Conservation (phyloP, 192 early-diverging fungal species). For the Neocallimastix lanati region DNA sequence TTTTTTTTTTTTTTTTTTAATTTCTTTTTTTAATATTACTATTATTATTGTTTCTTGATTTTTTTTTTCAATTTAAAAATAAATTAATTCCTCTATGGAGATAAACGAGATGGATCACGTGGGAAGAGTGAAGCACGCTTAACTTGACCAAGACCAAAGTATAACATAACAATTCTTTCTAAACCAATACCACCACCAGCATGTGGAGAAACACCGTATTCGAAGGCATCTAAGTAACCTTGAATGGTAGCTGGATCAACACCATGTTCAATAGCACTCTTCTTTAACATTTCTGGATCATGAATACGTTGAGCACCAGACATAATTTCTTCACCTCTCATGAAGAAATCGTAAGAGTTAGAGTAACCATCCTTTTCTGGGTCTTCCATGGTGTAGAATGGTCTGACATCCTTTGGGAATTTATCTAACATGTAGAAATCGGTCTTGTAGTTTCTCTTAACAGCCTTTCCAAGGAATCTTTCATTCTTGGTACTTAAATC, state of each 20-base stretch:
- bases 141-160: conserved; percentile 86
- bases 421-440: conserved; percentile 99
- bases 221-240: conserved; percentile 87
- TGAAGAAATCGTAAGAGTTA: conserved; percentile 99
- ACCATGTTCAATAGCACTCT: conserved; percentile 44
- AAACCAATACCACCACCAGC: conserved; percentile 93
- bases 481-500: conserved; percentile 85
- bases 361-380: conserved; percentile 68
- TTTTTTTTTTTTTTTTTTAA: too few relatives aligned
- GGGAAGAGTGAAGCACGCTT: conserved; percentile 84
- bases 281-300: conserved; percentile 65
- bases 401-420: conserved; percentile 87
- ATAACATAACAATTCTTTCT: conserved; percentile 95
- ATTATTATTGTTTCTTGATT: too few relatives aligned
- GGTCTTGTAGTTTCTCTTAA: conserved; percentile 83
- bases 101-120: conserved; percentile 52
- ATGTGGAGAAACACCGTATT: conserved; percentile 89
- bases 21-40: too few relatives aligned
- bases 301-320: conserved; percentile 98
- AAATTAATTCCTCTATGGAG: background rate
- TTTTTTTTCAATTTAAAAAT: background rate
- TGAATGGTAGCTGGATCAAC: conserved; percentile 69
- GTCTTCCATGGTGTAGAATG: conserved; percentile 99
- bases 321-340: conserved; percentile 96
- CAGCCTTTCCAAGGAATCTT: conserved; percentile 61